phyloP scores from a whole-genome alignment of 176 grass and related monocot species.

The Secale cereale region DNA sequence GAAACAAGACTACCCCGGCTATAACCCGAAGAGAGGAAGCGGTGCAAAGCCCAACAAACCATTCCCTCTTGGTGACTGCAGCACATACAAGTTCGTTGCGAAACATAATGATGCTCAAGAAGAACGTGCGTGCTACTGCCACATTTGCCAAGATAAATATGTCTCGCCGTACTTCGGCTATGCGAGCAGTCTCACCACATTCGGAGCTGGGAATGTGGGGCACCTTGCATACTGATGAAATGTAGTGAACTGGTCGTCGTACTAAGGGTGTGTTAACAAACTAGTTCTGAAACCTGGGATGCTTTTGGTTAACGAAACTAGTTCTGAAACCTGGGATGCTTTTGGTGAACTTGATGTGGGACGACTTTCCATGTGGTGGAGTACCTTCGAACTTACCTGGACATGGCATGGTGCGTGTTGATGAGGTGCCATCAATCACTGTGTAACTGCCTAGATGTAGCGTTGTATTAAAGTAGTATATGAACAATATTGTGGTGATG shows the following conservation, averaged over 20 bases:
- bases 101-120: background rate
- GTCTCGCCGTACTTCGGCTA: background rate
- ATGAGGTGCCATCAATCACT: background rate
- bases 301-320: no score
- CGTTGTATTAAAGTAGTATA: background rate
- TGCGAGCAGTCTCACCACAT: background rate
- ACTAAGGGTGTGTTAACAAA: background rate
- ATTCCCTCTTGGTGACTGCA: background rate
- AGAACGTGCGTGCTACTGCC: background rate
- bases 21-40: conserved; percentile 57
- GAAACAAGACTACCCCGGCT: conserved; percentile 47
- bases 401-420: background rate
- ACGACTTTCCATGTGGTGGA: background rate
- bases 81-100: background rate
- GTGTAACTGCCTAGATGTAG: background rate
- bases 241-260: background rate
- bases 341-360: background rate
- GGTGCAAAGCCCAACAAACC: background rate
- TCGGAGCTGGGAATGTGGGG: background rate
- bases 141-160: background rate
- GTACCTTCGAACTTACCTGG: background rate
- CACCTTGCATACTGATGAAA: background rate
- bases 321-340: no score
- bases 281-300: background rate
- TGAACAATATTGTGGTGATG: background rate